Conservation (phyloP, 1,284 basidiomycete species). For the Ustilago curta region DNA sequence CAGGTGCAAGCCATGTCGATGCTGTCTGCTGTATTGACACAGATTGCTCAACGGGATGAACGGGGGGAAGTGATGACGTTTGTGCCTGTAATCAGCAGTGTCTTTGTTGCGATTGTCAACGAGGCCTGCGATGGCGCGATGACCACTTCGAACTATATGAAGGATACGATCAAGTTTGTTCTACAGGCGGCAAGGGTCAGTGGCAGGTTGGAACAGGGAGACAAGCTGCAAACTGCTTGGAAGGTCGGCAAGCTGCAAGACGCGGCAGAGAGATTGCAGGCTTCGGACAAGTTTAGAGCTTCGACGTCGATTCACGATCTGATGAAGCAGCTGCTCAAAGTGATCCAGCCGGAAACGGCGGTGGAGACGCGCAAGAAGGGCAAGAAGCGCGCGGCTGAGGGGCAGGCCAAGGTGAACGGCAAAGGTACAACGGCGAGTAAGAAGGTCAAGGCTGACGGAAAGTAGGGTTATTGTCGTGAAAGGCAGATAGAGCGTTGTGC, state of each 20-base stretch:
- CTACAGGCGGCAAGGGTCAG: conserved; percentile 78
- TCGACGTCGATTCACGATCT: conserved; percentile 72
- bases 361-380: conserved; percentile 24
- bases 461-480: conserved; percentile 5
- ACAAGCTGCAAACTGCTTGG: conserved; percentile 59
- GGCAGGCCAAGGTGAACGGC: conserved; percentile 8
- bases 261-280: conserved; percentile 35
- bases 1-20: conserved; percentile 78
- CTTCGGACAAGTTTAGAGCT: conserved; percentile 45
- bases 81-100: conserved; percentile 73
- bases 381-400: conserved; percentile 45
- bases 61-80: conserved; percentile 73
- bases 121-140: conserved; percentile 73
- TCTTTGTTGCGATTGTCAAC: conserved; percentile 74
- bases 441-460: conserved; percentile 42
- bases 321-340: conserved; percentile 73
- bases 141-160: conserved; percentile 78
- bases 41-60: conserved; percentile 71
- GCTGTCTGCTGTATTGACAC: conserved; percentile 77
- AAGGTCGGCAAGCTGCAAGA: conserved; percentile 67
- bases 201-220: conserved; percentile 70
- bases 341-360: conserved; percentile 46
- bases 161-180: conserved; percentile 82
- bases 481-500: too few relatives aligned
- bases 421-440: conserved; percentile 30